Percentiles rank a stretch among this genome's conserved stretches.
Conservation (phyloP, 805 yeast genomes). For the Wickerhamiella kazuoi region DNA sequence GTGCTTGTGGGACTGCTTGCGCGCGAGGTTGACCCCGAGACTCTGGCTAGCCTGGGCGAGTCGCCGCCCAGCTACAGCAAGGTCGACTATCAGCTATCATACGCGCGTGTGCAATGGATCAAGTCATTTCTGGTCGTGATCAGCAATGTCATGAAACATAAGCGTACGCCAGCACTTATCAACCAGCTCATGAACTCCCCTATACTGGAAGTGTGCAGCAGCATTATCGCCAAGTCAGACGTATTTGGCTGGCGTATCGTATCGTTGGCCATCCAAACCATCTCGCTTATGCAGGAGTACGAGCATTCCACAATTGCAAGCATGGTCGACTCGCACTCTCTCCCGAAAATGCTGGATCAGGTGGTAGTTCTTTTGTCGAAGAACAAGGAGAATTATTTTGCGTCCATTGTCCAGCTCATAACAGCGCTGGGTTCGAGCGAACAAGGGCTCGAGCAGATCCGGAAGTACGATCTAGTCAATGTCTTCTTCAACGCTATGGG, state of each 20-base stretch:
- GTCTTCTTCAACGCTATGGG: background rate
- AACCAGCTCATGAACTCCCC: slow-evolving; percentile 5
- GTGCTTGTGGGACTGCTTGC: background rate
- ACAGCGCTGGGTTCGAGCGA: slow-evolving; percentile 2
- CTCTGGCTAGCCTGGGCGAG: background rate
- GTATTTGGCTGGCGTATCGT: slow-evolving; percentile 4
- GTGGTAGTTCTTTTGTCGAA: background rate
- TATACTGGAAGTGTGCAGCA: slow-evolving; percentile 1
- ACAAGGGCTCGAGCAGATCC: background rate
- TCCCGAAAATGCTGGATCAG: background rate
- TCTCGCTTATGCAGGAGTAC: slow-evolving; percentile 1
- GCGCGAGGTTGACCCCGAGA: background rate
- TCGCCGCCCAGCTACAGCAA: background rate
- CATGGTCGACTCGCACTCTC: background rate
- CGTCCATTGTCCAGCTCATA: slow-evolving; percentile 3
- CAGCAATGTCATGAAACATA: slow-evolving; percentile 5
- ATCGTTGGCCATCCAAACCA: slow-evolving; percentile 3
- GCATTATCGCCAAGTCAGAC: background rate
- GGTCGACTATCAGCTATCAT: slow-evolving; percentile 5
- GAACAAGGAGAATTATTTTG: slow-evolving; percentile 1
- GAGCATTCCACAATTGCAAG: slow-evolving; percentile 1
- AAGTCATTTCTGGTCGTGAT: slow-evolving; percentile 4
- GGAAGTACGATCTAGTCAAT: background rate
- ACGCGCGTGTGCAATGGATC: slow-evolving; percentile 3
- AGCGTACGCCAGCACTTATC: slow-evolving; percentile 1